Evolutionary conservation across 306 rosid species (phyloP).

Genomic region (Betula pendula): DNA sequence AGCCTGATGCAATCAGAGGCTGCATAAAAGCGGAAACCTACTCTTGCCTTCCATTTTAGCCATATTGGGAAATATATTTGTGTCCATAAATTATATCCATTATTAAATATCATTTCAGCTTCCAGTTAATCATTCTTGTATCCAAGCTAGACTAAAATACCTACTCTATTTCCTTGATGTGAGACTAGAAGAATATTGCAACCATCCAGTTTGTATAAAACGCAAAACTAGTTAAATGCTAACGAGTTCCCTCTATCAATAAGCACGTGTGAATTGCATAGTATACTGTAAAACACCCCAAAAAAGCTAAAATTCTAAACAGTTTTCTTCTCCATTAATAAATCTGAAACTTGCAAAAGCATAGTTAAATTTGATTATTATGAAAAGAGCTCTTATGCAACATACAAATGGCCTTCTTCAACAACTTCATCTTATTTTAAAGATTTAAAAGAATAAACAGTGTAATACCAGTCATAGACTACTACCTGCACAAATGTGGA

Average conservation of each 20-base stretch:
- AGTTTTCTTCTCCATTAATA: not conserved
- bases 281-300: not conserved
- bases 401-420: not conserved
- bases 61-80: not conserved
- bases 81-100: not conserved
- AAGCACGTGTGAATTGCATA: not conserved
- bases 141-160: not conserved
- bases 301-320: not conserved
- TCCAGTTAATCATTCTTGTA: not conserved
- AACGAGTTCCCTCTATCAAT: not conserved
- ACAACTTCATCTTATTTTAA: constrained; percentile 14
- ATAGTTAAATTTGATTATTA: not conserved
- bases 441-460: constrained; percentile 21
- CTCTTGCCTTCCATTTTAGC: not conserved
- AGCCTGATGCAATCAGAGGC: not conserved
- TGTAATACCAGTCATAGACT: not conserved
- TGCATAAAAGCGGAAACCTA: not conserved
- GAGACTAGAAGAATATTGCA: not conserved
- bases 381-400: not conserved
- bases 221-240: not conserved
- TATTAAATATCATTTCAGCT: not conserved
- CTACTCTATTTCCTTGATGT: not conserved
- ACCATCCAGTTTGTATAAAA: not conserved
- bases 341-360: constrained; percentile 6
- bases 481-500: constrained; percentile 83